These are phyloP conservation scores for Dipteronia dyeriana DNA, from an alignment of 345 rosid genomes.

Conservation along the genomic window DNA sequence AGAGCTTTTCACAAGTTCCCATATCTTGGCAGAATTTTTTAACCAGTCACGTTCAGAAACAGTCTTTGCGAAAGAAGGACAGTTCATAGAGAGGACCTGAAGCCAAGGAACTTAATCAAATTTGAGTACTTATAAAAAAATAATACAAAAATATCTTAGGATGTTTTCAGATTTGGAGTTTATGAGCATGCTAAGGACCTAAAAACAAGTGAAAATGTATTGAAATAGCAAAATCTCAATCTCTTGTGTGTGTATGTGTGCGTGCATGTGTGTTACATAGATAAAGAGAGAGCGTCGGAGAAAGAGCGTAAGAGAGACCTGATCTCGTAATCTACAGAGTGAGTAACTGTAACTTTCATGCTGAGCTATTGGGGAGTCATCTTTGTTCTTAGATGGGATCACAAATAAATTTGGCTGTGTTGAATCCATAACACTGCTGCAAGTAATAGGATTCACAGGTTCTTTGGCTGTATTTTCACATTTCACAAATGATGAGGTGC, in stretches of 20 bases:
- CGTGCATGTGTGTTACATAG: not conserved
- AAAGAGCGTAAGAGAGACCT: slow-evolving; percentile 39
- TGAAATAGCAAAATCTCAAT: not conserved
- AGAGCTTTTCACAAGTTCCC: slow-evolving; percentile 79
- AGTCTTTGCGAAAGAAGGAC: slow-evolving; percentile 53
- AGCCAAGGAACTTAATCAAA: not conserved
- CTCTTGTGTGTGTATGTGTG: not conserved
- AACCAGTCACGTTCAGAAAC: slow-evolving; percentile 88
- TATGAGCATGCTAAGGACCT: not conserved
- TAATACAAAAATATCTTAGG: not conserved
- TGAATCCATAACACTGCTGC: slow-evolving; percentile 27
- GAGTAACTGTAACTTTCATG: slow-evolving; percentile 52
- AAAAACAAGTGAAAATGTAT: not conserved
- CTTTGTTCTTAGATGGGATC: slow-evolving; percentile 53
- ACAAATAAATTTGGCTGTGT: slow-evolving; percentile 38
- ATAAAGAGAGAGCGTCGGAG: not conserved
- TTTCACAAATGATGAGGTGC: slow-evolving; percentile 53
- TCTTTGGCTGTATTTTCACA: slow-evolving; percentile 32
- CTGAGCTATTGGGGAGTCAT: slow-evolving; percentile 45
- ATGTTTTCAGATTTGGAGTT: not conserved
- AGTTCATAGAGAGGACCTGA: slow-evolving; percentile 65
- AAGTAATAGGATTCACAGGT: slow-evolving; percentile 1
- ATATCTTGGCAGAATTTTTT: slow-evolving; percentile 75
- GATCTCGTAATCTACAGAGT: slow-evolving; percentile 57
- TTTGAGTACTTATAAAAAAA: not conserved